Base-by-base conservation (phyloP, 768 basidiomycete species). In the Pleurotus tuber-regium region DNA sequence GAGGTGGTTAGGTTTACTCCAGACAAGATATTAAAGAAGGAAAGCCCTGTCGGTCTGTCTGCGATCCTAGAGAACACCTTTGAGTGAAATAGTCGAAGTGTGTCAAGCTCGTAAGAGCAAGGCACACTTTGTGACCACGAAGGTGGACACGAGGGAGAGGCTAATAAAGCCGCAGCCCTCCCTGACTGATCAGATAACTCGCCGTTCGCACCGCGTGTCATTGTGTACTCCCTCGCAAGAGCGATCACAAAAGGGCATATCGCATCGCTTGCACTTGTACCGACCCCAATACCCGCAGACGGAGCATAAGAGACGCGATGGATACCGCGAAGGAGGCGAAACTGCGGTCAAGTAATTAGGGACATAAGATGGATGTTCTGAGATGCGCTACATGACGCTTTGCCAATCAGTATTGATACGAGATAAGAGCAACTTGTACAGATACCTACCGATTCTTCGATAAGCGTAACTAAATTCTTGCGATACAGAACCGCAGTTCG, bases 211-310 rank as follows among this genome's bases (percentile, higher is more conserved):
- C 28, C 89, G 76, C 19, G 87, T 90, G 67, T 93, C 92, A 23
- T 77, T 72, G 57, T 94, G 92, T 2, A 88, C 80, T 16, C 71
- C 70, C 60, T 86, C 80, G 60, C 92, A 94, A 50, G 81, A 82
- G 35, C 74, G 68, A 64, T 86, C 84, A 57, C 92, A 93, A 57
- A 84, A 92, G 1, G 84, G 73, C 75, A 90, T 74, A 0, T 83
- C 82, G 67, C 92, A 93, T 58, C 79, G 80, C 54, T 77, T 79
- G 70, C 92, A 94, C 50, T 79, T 84, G 63, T 94, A 93, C 3
- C 73, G 72, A 4, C 88, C 90, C 79, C 81, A 87, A 65, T 89
- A 92, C 2, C 92, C 89, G 58, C 92, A 93, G 21, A 92, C 87
- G n/a, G 89, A 83, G 62, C 92, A 94, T 11, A 93, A 61, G 57